Evolutionary conservation across 1,139 yeast species (phyloP).

Genomic region (Arxiozyma heterogenica): DNA sequence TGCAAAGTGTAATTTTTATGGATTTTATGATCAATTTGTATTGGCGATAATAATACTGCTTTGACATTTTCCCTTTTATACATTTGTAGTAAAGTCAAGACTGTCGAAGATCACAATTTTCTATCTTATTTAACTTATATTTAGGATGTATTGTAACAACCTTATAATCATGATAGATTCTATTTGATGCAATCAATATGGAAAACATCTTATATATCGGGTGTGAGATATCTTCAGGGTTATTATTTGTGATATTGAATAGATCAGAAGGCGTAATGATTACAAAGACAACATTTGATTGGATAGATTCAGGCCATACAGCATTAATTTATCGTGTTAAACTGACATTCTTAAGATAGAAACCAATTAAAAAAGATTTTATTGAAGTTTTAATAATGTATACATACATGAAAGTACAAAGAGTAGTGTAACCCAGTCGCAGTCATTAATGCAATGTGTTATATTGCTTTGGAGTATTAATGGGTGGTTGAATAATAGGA

Average conservation of each 20-base stretch:
- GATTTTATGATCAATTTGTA: too few relatives aligned
- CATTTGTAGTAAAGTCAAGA: too few relatives aligned
- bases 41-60: too few relatives aligned
- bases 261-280: slow-evolving; percentile 11
- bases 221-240: slow-evolving; percentile 5
- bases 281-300: slow-evolving; percentile 16
- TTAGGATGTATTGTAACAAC: not conserved
- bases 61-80: too few relatives aligned
- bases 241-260: not conserved
- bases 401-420: not conserved
- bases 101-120: too few relatives aligned
- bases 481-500: not conserved
- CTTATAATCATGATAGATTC: too few relatives aligned
- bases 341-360: too few relatives aligned
- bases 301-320: slow-evolving; percentile 15
- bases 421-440: not conserved
- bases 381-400: not conserved
- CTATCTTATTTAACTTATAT: too few relatives aligned
- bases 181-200: not conserved
- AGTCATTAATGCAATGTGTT: not conserved
- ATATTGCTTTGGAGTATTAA: not conserved
- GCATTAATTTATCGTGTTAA: slow-evolving; percentile 4
- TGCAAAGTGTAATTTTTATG: too few relatives aligned
- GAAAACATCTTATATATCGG: slow-evolving; percentile 3
- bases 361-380: too few relatives aligned